Conservation (phyloP, 2,329 filamentous ascomycete genomes). For the Pestalotiopsis sp. region DNA sequence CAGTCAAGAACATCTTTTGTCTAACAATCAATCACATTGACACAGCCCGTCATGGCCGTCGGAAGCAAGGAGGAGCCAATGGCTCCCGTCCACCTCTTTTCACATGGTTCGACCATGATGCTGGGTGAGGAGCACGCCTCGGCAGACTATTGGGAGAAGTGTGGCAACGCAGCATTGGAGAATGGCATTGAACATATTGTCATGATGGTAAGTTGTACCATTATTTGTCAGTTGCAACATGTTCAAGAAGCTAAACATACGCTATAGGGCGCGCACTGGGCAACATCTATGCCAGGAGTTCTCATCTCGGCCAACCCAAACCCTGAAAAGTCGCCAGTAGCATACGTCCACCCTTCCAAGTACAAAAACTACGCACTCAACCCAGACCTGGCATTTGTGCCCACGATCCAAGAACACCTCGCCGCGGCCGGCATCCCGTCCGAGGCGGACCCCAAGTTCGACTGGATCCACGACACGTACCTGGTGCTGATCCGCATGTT, state of each 20-base stretch:
- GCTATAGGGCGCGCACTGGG: slow-evolving; percentile 67
- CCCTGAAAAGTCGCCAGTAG: slow-evolving; percentile 64
- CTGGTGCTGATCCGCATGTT: slow-evolving; percentile 73
- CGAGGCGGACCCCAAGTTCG: slow-evolving; percentile 54
- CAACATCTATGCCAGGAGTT: slow-evolving; percentile 54
- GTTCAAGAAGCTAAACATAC: background rate
- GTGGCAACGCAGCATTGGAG: slow-evolving; percentile 62
- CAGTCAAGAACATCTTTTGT: too few species aligned
- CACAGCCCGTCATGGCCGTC: slow-evolving; percentile 15
- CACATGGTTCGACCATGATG: slow-evolving; percentile 75
- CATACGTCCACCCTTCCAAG: slow-evolving; percentile 67
- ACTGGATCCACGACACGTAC: slow-evolving; percentile 75
- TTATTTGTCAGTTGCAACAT: too few species aligned
- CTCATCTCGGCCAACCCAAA: slow-evolving; percentile 62
- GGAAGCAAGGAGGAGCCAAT: slow-evolving; percentile 18
- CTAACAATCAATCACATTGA: too few species aligned
- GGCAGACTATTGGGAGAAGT: slow-evolving; percentile 66
- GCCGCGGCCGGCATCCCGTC: slow-evolving; percentile 54
- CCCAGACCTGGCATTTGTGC: slow-evolving; percentile 56
- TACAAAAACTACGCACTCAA: slow-evolving; percentile 64
- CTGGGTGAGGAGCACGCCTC: slow-evolving; percentile 64
- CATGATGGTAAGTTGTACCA: slow-evolving; percentile 55
- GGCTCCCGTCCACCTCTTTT: slow-evolving; percentile 67
- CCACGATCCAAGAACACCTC: slow-evolving; percentile 52
- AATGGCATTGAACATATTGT: slow-evolving; percentile 63